These are phyloP conservation scores for Oryza glumipatula DNA, from an alignment of 176 grass and related monocot species.

Conservation along the genomic window DNA sequence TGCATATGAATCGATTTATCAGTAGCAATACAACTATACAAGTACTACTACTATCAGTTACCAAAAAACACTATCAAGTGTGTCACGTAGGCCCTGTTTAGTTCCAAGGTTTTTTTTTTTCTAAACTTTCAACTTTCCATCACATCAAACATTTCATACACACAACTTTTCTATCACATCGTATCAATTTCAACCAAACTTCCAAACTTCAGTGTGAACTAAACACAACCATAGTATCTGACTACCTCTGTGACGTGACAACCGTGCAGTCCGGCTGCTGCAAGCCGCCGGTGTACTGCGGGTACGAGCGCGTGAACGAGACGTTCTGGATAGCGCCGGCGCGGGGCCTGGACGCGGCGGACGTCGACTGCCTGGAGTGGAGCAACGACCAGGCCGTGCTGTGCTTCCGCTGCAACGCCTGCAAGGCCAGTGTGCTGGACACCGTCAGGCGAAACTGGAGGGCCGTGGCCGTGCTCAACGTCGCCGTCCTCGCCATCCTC, in stretches of 20 bases:
- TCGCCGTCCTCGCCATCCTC: slow-evolving; percentile 53
- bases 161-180: too few species aligned
- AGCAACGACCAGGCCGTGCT: slow-evolving; percentile 58
- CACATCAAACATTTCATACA: too few species aligned
- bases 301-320: slow-evolving; percentile 50
- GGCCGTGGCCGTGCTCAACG: slow-evolving; percentile 52
- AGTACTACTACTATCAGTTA: too few species aligned
- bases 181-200: too few species aligned
- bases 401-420: slow-evolving; percentile 72
- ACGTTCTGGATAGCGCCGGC: slow-evolving; percentile 55
- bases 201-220: too few species aligned
- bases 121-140: too few species aligned
- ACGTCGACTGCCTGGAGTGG: slow-evolving; percentile 63
- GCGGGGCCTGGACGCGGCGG: slow-evolving; percentile 25
- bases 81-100: neutral
- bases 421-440: slow-evolving; percentile 61
- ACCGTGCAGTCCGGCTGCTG: slow-evolving; percentile 71
- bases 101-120: too few species aligned
- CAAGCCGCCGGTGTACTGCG: slow-evolving; percentile 80
- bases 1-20: too few species aligned
- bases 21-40: too few species aligned
- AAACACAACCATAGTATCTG: neutral
- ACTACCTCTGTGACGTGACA: neutral
- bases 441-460: slow-evolving; percentile 68
- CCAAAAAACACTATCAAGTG: too few species aligned